Conservation (phyloP, 2,329 filamentous ascomycete species). For the Paecilomyces sp. region DNA sequence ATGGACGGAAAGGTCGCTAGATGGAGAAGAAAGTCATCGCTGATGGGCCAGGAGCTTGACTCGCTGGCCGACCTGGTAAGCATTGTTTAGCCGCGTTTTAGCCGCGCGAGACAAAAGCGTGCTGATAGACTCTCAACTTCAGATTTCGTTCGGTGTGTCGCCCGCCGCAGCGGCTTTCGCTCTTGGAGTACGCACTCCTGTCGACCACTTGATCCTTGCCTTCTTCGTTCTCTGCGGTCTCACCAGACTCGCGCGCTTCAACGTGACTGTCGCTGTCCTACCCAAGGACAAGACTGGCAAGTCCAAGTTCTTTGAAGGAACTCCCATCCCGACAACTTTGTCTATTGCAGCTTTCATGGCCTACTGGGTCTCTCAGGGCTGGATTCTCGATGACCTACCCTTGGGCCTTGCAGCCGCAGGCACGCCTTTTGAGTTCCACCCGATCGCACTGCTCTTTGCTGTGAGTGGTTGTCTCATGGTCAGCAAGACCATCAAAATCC, state of each 20-base stretch:
- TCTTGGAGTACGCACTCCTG: constrained; percentile 73
- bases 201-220: constrained; percentile 72
- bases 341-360: constrained; percentile 77
- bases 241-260: constrained; percentile 91
- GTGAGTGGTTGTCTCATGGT: constrained; percentile 92
- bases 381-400: constrained; percentile 73
- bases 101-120: background rate
- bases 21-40: constrained; percentile 91
- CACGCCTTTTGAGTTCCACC: constrained; percentile 73
- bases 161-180: constrained; percentile 83
- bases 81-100: constrained; percentile 3
- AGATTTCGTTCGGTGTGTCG: constrained; percentile 94
- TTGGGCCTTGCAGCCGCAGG: constrained; percentile 62
- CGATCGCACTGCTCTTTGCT: constrained; percentile 71
- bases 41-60: constrained; percentile 97
- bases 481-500: constrained; percentile 89
- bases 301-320: constrained; percentile 92
- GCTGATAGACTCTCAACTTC: constrained; percentile 3
- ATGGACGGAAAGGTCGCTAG: constrained; percentile 95
- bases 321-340: constrained; percentile 86
- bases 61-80: constrained; percentile 88
- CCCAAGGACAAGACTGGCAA: constrained; percentile 91
- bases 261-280: constrained; percentile 82
- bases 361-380: constrained; percentile 76
- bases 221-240: constrained; percentile 95